These are phyloP conservation scores for Poa pratensis DNA, from an alignment of 176 grass and related monocot genomes.

Conservation along the genomic window DNA sequence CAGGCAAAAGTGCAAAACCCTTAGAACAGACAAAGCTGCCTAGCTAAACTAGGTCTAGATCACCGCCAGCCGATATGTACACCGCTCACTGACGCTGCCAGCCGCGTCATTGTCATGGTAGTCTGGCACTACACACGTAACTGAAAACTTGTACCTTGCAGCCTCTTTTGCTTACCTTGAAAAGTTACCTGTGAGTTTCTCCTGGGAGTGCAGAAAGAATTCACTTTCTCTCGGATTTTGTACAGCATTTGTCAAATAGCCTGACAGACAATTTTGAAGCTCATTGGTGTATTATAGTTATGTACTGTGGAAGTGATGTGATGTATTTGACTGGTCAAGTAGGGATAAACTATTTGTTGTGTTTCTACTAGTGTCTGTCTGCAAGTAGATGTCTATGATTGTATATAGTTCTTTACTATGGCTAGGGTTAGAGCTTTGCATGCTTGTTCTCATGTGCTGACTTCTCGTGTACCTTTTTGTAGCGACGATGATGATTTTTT, in stretches of 20 bases:
- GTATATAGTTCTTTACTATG: neutral
- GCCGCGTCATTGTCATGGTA: neutral
- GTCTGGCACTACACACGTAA: neutral
- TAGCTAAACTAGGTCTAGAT: neutral
- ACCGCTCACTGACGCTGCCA: neutral
- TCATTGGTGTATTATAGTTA: neutral
- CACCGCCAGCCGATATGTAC: neutral
- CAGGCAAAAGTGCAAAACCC: neutral
- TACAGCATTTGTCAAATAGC: neutral
- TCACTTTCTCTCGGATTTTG: neutral
- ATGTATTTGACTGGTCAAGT: constrained; percentile 2
- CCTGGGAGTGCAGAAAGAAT: neutral
- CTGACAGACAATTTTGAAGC: neutral
- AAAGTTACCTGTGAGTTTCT: constrained; percentile 4
- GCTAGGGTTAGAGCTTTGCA: constrained; percentile 6
- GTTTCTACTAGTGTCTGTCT: neutral
- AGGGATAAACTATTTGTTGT: neutral
- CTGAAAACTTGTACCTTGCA: neutral
- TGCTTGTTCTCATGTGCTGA: constrained; percentile 30
- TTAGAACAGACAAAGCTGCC: neutral
- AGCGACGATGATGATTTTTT: constrained; percentile 98
- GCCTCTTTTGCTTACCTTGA: neutral
- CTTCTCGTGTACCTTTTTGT: constrained; percentile 41
- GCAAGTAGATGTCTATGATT: constrained; percentile 17
- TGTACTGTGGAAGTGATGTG: neutral